Percentiles rank a stretch among this genome's conserved stretches.
Evolutionary conservation across 2,329 filamentous ascomycete genomes (phyloP).

Genomic region (Aureobasidium melanogenum): DNA sequence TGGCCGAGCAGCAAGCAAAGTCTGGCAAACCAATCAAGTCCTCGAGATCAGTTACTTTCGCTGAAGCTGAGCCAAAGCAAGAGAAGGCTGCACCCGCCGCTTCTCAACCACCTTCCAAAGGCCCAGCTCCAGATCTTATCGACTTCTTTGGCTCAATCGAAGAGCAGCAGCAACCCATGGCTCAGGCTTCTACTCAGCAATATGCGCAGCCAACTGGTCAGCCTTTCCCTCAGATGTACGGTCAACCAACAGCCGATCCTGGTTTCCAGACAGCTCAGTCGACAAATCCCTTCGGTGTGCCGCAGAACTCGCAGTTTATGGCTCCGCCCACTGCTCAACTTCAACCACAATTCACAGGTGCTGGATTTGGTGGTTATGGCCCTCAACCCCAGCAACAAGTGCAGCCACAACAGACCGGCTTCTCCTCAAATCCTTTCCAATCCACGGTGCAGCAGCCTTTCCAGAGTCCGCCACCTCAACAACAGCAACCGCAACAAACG

Average conservation of each 20-base stretch:
- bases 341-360: slow-evolving; percentile 58
- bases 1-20: slow-evolving; percentile 75
- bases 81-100: slow-evolving; percentile 21
- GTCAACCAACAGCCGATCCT: slow-evolving; percentile 18
- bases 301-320: slow-evolving; percentile 28
- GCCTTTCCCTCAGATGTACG: slow-evolving; percentile 21
- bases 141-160: slow-evolving; percentile 95
- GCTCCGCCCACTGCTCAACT: slow-evolving; percentile 36
- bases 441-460: not conserved
- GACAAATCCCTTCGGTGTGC: slow-evolving; percentile 34
- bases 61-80: not conserved
- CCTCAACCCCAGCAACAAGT: slow-evolving; percentile 49
- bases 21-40: slow-evolving; percentile 35
- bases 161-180: slow-evolving; percentile 64
- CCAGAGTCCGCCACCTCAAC: slow-evolving; percentile 7
- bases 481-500: slow-evolving; percentile 18
- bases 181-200: slow-evolving; percentile 24
- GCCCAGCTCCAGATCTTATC: slow-evolving; percentile 69
- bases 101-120: slow-evolving; percentile 39
- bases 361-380: slow-evolving; percentile 76
- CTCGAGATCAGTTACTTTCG: not conserved
- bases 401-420: slow-evolving; percentile 22
- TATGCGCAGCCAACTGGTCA: slow-evolving; percentile 37
- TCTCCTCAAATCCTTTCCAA: slow-evolving; percentile 30
- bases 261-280: slow-evolving; percentile 17